Percentiles rank a stretch among this genome's conserved stretches.
Evolutionary conservation across 2,329 filamentous ascomycete species (phyloP).

Genomic region (Chrysoporthe deuterocubensis): DNA sequence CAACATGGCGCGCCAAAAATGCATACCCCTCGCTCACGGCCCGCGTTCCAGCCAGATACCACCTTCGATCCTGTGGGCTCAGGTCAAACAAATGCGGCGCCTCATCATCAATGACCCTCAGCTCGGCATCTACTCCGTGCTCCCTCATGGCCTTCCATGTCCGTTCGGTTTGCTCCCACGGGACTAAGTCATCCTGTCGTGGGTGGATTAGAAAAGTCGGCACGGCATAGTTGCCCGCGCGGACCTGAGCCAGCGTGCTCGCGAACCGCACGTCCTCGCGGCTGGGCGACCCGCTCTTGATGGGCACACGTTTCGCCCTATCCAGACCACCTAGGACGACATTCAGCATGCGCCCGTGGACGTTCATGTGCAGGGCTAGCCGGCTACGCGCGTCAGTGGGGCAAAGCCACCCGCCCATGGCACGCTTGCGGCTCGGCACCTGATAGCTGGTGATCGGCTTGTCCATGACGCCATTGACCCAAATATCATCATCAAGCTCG

Average conservation of each 20-base stretch:
- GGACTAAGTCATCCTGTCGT: conserved; percentile 39
- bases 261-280: conserved; percentile 29
- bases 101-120: conserved; percentile 14
- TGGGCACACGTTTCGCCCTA: too few species aligned
- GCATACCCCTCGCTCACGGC: background rate
- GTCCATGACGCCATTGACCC: too few species aligned
- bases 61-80: too few species aligned
- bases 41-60: background rate
- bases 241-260: conserved; percentile 40
- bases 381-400: conserved; percentile 33
- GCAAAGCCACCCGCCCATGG: conserved; percentile 15
- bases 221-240: conserved; percentile 35
- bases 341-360: conserved; percentile 34
- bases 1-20: background rate
- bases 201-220: conserved; percentile 42
- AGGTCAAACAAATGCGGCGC: conserved; percentile 20
- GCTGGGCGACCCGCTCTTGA: background rate
- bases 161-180: conserved; percentile 36
- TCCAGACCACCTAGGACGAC: conserved; percentile 31
- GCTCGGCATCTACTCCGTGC: background rate
- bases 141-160: conserved; percentile 31
- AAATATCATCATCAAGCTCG: too few species aligned
- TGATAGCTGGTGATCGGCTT: conserved; percentile 18
- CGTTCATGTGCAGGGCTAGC: conserved; percentile 39
- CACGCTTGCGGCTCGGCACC: background rate